These are phyloP conservation scores for Leccinum incarnatum DNA, from an alignment of 768 basidiomycete species.

Conservation along the genomic window DNA sequence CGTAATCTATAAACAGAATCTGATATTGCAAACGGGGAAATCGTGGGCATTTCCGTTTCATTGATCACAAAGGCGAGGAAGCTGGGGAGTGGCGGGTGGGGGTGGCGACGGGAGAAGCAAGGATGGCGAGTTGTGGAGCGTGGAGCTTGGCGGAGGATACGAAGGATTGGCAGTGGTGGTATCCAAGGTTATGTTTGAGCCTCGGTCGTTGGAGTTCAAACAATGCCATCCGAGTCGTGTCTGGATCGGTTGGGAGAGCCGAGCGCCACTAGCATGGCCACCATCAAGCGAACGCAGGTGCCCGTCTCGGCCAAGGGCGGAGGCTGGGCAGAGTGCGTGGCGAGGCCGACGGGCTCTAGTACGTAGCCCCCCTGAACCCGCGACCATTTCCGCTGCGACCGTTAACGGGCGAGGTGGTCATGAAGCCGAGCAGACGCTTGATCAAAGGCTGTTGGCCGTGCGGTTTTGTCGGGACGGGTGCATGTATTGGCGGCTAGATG, in stretches of 20 bases:
- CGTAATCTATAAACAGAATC: constrained; percentile 19
- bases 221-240: constrained; percentile 5
- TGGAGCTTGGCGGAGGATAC: constrained; percentile 6
- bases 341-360: constrained; percentile 12
- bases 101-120: constrained; percentile 10
- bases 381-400: constrained; percentile 25
- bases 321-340: neutral
- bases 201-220: neutral
- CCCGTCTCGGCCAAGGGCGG: neutral
- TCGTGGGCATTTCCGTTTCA: neutral
- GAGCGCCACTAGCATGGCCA: neutral
- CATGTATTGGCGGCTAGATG: constrained; percentile 26
- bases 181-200: neutral
- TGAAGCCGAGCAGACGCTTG: constrained; percentile 31
- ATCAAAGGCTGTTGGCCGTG: constrained; percentile 28
- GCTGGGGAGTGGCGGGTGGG: constrained; percentile 4
- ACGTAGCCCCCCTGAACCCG: constrained; percentile 24
- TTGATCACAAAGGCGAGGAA: constrained; percentile 7
- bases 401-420: constrained; percentile 22
- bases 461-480: constrained; percentile 29
- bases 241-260: constrained; percentile 3
- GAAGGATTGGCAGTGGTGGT: constrained; percentile 10
- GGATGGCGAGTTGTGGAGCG: constrained; percentile 4
- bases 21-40: neutral
- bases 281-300: neutral